A percentile compares a stretch with the other conserved stretches of the same genome.
phyloP scores from a whole-genome alignment of 768 basidiomycete species.

The Rubroboletus pulcherrimus region DNA sequence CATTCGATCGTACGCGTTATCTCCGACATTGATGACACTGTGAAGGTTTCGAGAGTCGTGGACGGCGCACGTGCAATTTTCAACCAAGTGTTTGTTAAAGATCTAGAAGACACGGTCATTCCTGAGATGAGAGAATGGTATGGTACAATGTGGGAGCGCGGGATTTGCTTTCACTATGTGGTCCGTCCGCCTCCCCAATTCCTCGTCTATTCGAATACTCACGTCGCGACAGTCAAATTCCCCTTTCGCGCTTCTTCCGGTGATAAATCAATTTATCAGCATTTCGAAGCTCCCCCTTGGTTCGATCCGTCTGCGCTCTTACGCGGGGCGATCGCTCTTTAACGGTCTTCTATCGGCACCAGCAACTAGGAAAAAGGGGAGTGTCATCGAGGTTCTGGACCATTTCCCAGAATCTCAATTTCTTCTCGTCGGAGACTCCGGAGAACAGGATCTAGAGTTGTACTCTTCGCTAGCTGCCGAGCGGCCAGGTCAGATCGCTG shows the following conservation, averaged over 20 bases:
- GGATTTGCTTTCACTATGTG: conserved; percentile 85
- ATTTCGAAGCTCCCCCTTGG: conserved; percentile 68
- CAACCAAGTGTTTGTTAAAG: conserved; percentile 88
- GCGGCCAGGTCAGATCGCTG: conserved; percentile 65
- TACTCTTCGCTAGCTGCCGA: conserved; percentile 75
- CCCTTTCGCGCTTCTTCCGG: conserved; percentile 78
- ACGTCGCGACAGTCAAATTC: conserved; percentile 68
- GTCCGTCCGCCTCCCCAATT: conserved; percentile 42
- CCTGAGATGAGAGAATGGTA: conserved; percentile 85
- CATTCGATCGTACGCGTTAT: conserved; percentile 71
- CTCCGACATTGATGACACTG: conserved; percentile 93
- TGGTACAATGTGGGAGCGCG: conserved; percentile 57
- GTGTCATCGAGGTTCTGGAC: conserved; percentile 74
- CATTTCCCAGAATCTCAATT: conserved; percentile 73
- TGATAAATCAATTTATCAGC: conserved; percentile 71
- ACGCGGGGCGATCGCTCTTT: conserved; percentile 79
- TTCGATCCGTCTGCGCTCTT: conserved; percentile 80
- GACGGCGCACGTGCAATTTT: conserved; percentile 80
- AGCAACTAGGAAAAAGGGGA: conserved; percentile 76
- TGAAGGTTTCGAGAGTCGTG: conserved; percentile 64
- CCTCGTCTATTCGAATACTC: not conserved
- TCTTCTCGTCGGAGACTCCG: conserved; percentile 86
- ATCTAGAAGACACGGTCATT: conserved; percentile 72
- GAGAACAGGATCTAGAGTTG: conserved; percentile 93
- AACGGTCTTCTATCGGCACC: conserved; percentile 79